Percentiles rank a stretch among this genome's conserved stretches.
These are phyloP conservation scores for Fusarium burgessii DNA, from an alignment of 2,329 filamentous ascomycete species.

Conservation along the genomic window DNA sequence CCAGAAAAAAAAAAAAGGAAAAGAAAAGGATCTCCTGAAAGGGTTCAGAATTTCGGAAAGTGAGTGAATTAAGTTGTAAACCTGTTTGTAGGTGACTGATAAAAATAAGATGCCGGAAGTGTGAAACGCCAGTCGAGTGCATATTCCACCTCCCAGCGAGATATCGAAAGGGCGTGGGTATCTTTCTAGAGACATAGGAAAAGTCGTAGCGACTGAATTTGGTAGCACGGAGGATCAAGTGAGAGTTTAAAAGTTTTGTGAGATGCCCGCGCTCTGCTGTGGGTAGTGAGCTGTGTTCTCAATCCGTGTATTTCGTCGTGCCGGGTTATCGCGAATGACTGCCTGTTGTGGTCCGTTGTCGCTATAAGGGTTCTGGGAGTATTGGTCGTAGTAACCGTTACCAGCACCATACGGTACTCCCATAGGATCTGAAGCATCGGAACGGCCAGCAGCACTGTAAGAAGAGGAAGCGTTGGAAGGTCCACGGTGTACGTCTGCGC, in stretches of 20 bases:
- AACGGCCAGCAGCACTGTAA: constrained; percentile 85
- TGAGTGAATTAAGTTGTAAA: constrained; percentile 35
- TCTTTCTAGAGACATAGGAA: constrained; percentile 43
- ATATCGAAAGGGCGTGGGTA: constrained; percentile 47
- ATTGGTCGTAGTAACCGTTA: constrained; percentile 69
- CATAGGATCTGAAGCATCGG: constrained; percentile 72
- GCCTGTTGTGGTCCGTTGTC: constrained; percentile 63
- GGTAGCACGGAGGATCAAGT: constrained; percentile 1
- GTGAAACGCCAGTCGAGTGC: constrained; percentile 36
- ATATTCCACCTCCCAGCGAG: constrained; percentile 46
- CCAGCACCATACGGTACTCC: constrained; percentile 61
- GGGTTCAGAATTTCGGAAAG: constrained; percentile 5
- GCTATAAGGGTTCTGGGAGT: constrained; percentile 66
- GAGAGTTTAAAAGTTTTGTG: constrained; percentile 87
- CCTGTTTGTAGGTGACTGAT: constrained; percentile 1
- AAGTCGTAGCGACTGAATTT: constrained; percentile 23
- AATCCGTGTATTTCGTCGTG: constrained; percentile 92
- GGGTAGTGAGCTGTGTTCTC: constrained; percentile 91
- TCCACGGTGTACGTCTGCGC: constrained; percentile 82
- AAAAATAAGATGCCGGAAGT: constrained; percentile 34
- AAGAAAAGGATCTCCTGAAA: background rate
- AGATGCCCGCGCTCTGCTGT: constrained; percentile 93
- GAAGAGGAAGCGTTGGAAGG: constrained; percentile 96
- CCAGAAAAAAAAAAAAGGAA: constrained; percentile 16
- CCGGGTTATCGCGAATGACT: constrained; percentile 92